These are phyloP conservation scores for Nymphaea colorata DNA, from an alignment of 164 flowering plant species.

Conservation along the genomic window DNA sequence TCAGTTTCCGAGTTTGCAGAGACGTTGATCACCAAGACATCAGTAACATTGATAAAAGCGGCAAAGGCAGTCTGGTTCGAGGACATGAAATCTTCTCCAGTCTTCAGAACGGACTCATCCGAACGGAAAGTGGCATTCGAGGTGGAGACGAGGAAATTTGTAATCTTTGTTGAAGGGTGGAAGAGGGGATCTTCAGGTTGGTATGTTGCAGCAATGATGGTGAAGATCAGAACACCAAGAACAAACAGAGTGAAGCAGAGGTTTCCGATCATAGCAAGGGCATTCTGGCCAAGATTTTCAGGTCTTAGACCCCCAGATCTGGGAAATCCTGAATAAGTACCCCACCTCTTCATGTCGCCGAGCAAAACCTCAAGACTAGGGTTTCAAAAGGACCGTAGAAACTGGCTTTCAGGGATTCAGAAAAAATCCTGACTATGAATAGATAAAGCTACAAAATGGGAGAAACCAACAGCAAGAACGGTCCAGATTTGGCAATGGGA, in stretches of 20 bases:
- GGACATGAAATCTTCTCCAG: constrained; percentile 77
- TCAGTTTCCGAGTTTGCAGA: background rate
- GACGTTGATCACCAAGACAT: constrained; percentile 18
- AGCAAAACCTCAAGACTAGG: background rate
- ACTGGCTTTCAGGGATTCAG: background rate
- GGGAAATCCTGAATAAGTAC: background rate
- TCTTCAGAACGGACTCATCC: constrained; percentile 53
- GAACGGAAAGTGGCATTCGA: constrained; percentile 75
- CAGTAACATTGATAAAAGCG: constrained; percentile 45
- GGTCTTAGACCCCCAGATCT: constrained; percentile 62
- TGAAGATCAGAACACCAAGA: constrained; percentile 64
- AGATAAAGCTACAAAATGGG: background rate
- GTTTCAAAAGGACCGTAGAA: background rate
- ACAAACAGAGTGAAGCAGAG: constrained; percentile 68
- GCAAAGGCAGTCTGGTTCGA: constrained; percentile 46
- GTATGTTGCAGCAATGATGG: constrained; percentile 79
- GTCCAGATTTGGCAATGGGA: background rate
- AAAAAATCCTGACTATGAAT: too few species aligned
- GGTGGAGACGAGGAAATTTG: constrained; percentile 52
- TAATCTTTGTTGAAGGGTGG: constrained; percentile 66
- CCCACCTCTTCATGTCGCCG: background rate
- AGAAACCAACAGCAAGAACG: background rate
- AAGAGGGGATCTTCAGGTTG: constrained; percentile 89
- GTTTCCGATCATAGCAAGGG: constrained; percentile 61
- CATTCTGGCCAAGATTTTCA: constrained; percentile 73